A percentile compares a stretch with the other conserved stretches of the same genome.
phyloP scores from a whole-genome alignment of 2,329 filamentous ascomycete species.

The Aureobasidium vineae region DNA sequence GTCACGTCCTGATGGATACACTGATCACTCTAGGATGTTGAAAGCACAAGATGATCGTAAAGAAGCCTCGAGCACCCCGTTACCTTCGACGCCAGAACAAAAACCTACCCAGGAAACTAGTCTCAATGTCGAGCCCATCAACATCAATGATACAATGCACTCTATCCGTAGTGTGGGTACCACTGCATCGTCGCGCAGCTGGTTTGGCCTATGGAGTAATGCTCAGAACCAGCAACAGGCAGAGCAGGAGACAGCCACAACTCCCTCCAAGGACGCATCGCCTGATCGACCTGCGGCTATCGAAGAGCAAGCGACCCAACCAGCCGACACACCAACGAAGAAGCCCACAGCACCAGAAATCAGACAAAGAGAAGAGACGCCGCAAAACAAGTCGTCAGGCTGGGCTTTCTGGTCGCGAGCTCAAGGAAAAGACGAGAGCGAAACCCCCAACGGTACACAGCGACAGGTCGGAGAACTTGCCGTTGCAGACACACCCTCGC shows the following conservation, averaged over 20 bases:
- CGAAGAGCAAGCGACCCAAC: constrained; percentile 16
- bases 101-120: constrained; percentile 8
- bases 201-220: constrained; percentile 53
- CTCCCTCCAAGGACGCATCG: constrained; percentile 19
- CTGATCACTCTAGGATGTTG: constrained; percentile 38
- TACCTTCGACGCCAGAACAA: constrained; percentile 40
- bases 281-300: constrained; percentile 28
- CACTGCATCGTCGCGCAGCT: constrained; percentile 39
- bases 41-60: constrained; percentile 36
- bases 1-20: constrained; percentile 51
- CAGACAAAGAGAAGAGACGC: constrained; percentile 25
- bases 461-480: constrained; percentile 54
- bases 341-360: constrained; percentile 5
- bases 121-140: neutral
- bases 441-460: constrained; percentile 55
- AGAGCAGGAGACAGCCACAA: constrained; percentile 30
- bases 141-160: constrained; percentile 19
- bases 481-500: constrained; percentile 52
- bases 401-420: constrained; percentile 81
- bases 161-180: constrained; percentile 8
- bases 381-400: constrained; percentile 54
- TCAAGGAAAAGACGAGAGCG: constrained; percentile 43
- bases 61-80: constrained; percentile 44
- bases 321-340: constrained; percentile 27
- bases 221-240: constrained; percentile 44